Evolutionary conservation across 495 filamentous ascomycete species (phyloP), one percentile per base, ranked within the genome.

Genomic region (Talaromyces trachyspermus): DNA sequence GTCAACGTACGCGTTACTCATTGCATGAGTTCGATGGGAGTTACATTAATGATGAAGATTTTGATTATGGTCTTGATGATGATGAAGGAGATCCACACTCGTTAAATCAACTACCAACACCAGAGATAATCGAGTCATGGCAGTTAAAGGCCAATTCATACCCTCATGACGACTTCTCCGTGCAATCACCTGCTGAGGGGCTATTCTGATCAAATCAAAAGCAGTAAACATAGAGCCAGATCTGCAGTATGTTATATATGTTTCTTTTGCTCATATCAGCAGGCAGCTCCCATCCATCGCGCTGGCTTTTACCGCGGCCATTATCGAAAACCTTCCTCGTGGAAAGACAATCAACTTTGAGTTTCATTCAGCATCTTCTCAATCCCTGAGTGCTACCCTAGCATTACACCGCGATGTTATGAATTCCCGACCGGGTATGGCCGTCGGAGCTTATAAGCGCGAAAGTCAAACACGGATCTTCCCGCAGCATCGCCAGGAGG

Each of bases 191-290:
- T 15, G n/a, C 36, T 9, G 36, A 40, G 36, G 19, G 19, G 36
- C 36, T 40, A 40, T 40, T 20, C n/a, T 20, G 14, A 40, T 40
- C 36, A 20, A 15, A 15, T 17, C 36, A 15, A 40, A 20, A 15
- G 9, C 15, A 14, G 36, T 17, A 40, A 20, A 15, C 14, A 9
- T 7, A 15, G 36, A 40, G 36, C 36, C 36, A 20, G 36, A 40
- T 40, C 9, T 43, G 19, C 40, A 27, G 18, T 43, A 43, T 24
- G 40, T 43, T 6, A 43, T 43, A 9, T 43, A 24, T 24, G 40
- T 43, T 27, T 27, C 40, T 11, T 43, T 43, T 20, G 14, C 36
- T 15, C 36, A 40, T 20, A 15, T 15, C 19, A 40, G 36, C 19
- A 7, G 7, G 27, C 27, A 30, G 27, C 36, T 40, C 36, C 14